These are phyloP conservation scores for Anthracocystis panici-leucophaei DNA, from an alignment of 1,284 basidiomycete genomes.

Conservation along the genomic window DNA sequence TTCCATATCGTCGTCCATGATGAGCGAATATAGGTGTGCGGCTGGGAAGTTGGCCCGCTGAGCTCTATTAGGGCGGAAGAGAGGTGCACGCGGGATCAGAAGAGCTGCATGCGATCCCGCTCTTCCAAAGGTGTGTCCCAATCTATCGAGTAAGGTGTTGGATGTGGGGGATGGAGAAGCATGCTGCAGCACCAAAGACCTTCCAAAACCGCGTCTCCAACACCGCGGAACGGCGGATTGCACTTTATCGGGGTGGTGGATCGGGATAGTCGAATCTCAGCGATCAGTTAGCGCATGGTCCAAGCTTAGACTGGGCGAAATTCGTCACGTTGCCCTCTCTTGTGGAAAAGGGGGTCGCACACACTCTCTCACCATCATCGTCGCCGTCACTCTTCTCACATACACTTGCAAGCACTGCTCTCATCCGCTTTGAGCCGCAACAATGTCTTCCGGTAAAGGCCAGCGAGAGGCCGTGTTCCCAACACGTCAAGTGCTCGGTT, in stretches of 20 bases:
- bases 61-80: too few species aligned
- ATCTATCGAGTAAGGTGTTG: neutral
- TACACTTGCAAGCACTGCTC: neutral
- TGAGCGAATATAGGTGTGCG: neutral
- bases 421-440: slow-evolving; percentile 1
- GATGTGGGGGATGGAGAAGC: neutral
- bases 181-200: too few species aligned
- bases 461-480: slow-evolving; percentile 92
- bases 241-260: neutral
- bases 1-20: slow-evolving; percentile 54
- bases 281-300: slow-evolving; percentile 1
- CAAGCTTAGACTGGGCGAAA: neutral
- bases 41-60: neutral
- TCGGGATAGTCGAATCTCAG: neutral
- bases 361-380: neutral
- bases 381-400: neutral
- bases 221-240: slow-evolving; percentile 2
- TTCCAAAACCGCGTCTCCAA: slow-evolving; percentile 5
- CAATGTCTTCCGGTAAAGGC: slow-evolving; percentile 86
- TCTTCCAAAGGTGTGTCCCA: neutral
- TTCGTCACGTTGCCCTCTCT: slow-evolving; percentile 2
- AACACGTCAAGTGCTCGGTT: slow-evolving; percentile 76
- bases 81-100: too few species aligned
- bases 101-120: neutral
- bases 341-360: neutral